A percentile compares a stretch with the other conserved stretches of the same genome.
phyloP scores from a whole-genome alignment of 106 monocot species.

The Acorus calamus region DNA sequence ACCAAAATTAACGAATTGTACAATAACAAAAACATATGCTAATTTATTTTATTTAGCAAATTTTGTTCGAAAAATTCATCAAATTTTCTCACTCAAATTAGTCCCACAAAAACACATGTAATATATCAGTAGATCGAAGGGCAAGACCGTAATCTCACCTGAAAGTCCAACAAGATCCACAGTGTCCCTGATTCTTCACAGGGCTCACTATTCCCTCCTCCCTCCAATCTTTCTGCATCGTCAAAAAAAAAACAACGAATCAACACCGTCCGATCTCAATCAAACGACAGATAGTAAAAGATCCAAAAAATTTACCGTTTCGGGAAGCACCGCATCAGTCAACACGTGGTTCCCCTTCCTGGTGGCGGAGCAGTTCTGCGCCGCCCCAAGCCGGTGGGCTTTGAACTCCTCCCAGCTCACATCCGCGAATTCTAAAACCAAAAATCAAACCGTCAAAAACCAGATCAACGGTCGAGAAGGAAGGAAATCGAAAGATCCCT shows the following conservation, averaged over 20 bases:
- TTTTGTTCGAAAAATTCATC: no score
- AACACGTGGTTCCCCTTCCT: slow-evolving; percentile 56
- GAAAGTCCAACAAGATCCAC: slow-evolving; percentile 98
- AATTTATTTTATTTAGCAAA: no score
- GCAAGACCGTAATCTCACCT: slow-evolving; percentile 30
- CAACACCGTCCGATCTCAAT: no score
- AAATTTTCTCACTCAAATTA: neutral
- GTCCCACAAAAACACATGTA: neutral
- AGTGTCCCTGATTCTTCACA: slow-evolving; percentile 76
- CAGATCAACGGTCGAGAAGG: neutral
- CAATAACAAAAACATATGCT: no score
- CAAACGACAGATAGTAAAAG: neutral
- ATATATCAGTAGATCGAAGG: neutral
- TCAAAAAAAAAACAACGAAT: neutral
- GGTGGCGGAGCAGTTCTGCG: slow-evolving; percentile 93
- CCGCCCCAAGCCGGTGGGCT: slow-evolving; percentile 53
- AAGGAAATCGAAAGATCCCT: neutral
- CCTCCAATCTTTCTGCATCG: slow-evolving; percentile 93
- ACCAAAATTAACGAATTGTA: no score
- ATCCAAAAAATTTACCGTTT: slow-evolving; percentile 31
- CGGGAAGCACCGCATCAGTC: slow-evolving; percentile 42
- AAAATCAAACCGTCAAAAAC: neutral
- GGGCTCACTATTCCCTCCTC: slow-evolving; percentile 85
- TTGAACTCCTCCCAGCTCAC: slow-evolving; percentile 93
- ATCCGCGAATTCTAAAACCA: slow-evolving; percentile 61